Percentiles rank a stretch among this genome's conserved stretches.
Evolutionary conservation across 306 rosid genomes (phyloP).

Genomic region (Oemleria cerasiformis): DNA sequence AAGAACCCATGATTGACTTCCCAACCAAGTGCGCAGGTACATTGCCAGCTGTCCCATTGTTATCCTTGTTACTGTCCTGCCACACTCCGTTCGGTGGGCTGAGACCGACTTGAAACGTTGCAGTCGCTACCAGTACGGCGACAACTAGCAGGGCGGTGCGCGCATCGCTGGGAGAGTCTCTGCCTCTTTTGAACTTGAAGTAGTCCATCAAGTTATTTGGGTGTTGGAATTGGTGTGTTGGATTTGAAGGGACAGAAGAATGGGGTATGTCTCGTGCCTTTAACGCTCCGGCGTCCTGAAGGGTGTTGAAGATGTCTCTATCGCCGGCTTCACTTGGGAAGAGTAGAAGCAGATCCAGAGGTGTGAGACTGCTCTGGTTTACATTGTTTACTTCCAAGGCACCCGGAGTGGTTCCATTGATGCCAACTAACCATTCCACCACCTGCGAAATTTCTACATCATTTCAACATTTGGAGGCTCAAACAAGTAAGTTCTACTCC

Average conservation of each 20-base stretch:
- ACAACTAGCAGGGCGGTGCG: slow-evolving; percentile 24
- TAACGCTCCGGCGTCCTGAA: slow-evolving; percentile 13
- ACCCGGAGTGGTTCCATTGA: background rate
- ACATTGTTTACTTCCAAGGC: slow-evolving; percentile 6
- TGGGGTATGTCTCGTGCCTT: slow-evolving; percentile 1
- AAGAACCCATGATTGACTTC: slow-evolving; percentile 21
- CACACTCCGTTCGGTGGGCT: slow-evolving; percentile 31
- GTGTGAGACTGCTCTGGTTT: slow-evolving; percentile 20
- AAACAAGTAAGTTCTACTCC: no score
- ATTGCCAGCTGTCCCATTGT: background rate
- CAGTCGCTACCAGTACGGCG: slow-evolving; percentile 25
- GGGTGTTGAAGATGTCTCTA: slow-evolving; percentile 25
- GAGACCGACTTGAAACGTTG: slow-evolving; percentile 32
- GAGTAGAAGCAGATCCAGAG: slow-evolving; percentile 27
- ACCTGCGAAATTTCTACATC: slow-evolving; percentile 17
- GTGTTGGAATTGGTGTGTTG: background rate
- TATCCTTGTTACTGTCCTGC: slow-evolving; percentile 11
- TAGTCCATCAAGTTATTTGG: slow-evolving; percentile 15
- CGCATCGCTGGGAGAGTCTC: slow-evolving; percentile 34
- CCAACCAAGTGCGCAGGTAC: slow-evolving; percentile 4
- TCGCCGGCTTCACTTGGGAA: slow-evolving; percentile 34
- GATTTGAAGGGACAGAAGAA: background rate
- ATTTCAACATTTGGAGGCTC: no score
- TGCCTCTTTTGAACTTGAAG: slow-evolving; percentile 35
- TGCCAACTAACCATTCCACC: slow-evolving; percentile 22